Conservation (phyloP, 805 yeast genomes). For the Ogataea parapolymorpha region DNA sequence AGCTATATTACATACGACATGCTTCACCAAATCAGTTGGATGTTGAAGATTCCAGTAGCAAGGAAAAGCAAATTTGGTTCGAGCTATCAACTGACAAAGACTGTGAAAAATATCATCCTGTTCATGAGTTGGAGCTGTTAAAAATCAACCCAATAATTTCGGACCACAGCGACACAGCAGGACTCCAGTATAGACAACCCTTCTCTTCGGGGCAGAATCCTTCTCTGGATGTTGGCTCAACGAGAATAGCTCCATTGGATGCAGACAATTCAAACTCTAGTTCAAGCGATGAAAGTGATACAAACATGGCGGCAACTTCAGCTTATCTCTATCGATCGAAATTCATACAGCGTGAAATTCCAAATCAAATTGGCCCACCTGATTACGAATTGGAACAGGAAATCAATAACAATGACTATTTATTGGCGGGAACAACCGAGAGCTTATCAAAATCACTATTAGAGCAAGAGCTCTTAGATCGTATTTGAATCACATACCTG, state of each 20-base stretch:
- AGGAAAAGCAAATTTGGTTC: background rate
- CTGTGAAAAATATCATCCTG: too few relatives aligned
- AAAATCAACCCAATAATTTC: too few relatives aligned
- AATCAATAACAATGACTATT: slow-evolving; percentile 4
- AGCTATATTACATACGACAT: slow-evolving; percentile 16
- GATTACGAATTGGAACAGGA: background rate
- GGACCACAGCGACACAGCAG: too few relatives aligned
- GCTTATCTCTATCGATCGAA: slow-evolving; percentile 24
- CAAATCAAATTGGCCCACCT: background rate
- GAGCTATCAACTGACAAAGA: too few relatives aligned
- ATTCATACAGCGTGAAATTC: slow-evolving; percentile 2
- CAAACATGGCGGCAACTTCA: slow-evolving; percentile 15
- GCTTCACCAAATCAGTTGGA: background rate
- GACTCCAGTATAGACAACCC: too few relatives aligned
- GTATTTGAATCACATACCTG: slow-evolving; percentile 8
- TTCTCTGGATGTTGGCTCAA: background rate
- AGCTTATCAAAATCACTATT: slow-evolving; percentile 28
- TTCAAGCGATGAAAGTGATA: background rate
- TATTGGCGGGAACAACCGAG: slow-evolving; percentile 21
- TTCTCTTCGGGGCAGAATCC: too few relatives aligned
- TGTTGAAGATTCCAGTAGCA: background rate
- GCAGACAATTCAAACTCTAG: background rate
- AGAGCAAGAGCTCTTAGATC: slow-evolving; percentile 28
- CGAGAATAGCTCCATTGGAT: background rate
- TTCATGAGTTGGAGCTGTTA: too few relatives aligned